Base-by-base conservation (phyloP, 495 filamentous ascomycete genomes). In the Neurospora pannonica region DNA sequence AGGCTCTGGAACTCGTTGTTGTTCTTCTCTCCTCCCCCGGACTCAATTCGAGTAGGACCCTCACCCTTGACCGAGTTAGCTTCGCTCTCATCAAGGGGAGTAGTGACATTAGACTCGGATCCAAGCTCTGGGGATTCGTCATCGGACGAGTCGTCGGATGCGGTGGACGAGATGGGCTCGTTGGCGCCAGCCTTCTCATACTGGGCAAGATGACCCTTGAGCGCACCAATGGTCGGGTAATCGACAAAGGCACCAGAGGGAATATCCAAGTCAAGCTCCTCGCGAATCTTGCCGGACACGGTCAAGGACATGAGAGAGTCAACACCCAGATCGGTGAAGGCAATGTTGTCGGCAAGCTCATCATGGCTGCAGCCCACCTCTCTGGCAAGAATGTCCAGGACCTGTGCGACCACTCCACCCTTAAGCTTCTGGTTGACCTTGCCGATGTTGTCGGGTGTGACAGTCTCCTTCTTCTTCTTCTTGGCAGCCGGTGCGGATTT, bases 301-400 rank as follows among this genome's bases (percentile, higher is more conserved):
- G 83, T 86, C 42, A 91, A 79, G 28, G 85, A 84, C 83, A 91
- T 86, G 46, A 91, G 82, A 0, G 88, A 90, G 76, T 91, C 89
- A n/a, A 90, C 85, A 38, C 89, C 89, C 10, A 89, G 80, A 73
- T 89, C 87, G 24, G 84, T 78, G 73, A 90, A 88, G 71, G 83
- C 83, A 36, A 86, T 86, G 75, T 84, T 84, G 70, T 89, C 86
- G 0, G 80, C 83, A 15, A 94, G 84, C 75, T 93, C 92, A 38
- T 87, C 85, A 21, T 88, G 81, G 39, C 85, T 86, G 71, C 92
- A 85, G 70, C 90, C 91, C 62, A 90, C 86, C 78, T 93, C 91
- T 74, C 87, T 87, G 34, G 91, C 89, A 43, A 94, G 82, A 38
- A 94, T 89, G 8, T 85, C 83, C 76, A 93, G 86, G 54, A 90